These are phyloP conservation scores for Russula emetica DNA, from an alignment of 768 basidiomycete genomes.

Conservation along the genomic window DNA sequence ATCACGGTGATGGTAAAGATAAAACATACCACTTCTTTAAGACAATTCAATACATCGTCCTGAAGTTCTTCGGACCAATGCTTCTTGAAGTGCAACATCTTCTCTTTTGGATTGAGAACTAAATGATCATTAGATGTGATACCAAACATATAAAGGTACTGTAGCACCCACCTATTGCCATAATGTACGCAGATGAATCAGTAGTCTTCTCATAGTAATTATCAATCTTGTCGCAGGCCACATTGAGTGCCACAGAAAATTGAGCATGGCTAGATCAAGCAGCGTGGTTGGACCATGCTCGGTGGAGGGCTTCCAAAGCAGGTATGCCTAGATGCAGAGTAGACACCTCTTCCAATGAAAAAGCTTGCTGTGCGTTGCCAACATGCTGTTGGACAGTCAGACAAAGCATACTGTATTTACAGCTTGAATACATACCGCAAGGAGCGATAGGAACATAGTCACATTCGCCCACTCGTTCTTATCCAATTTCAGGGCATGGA, in stretches of 20 bases:
- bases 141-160: too few relatives aligned
- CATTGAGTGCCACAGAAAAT: neutral
- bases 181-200: neutral
- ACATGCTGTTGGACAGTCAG: neutral
- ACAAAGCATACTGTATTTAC: too few relatives aligned
- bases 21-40: neutral
- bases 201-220: neutral
- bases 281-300: neutral
- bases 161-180: neutral
- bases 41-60: neutral
- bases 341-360: neutral
- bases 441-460: too few relatives aligned
- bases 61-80: neutral
- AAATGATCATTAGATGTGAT: too few relatives aligned
- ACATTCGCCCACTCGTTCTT: too few relatives aligned
- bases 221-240: neutral
- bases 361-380: neutral
- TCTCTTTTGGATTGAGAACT: neutral
- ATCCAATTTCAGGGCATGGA: too few relatives aligned
- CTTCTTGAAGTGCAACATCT: neutral
- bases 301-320: neutral
- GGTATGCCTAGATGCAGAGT: neutral
- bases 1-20: too few relatives aligned
- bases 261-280: neutral
- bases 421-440: too few relatives aligned